Base-by-base conservation (phyloP, 2,329 filamentous ascomycete genomes). In the Fusarium bactridioides region DNA sequence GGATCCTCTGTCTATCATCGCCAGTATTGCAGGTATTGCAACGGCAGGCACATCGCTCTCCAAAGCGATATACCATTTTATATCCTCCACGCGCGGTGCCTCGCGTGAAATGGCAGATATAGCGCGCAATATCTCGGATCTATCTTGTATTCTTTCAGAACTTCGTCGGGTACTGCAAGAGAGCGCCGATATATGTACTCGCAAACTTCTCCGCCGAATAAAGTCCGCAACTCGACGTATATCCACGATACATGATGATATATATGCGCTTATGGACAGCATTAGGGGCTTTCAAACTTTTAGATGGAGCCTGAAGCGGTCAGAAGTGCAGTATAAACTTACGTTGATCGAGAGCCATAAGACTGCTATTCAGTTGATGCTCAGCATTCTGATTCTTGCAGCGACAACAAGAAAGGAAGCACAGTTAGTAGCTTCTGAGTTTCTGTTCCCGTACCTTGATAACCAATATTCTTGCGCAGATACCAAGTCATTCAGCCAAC, bases 381-480 rank as follows among this genome's bases (percentile, higher is more conserved):
- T 43, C 15, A 43, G 19, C 11, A 15, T 41, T 8, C 1, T 31
- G 0, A 55, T 29, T 13, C 25, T 55, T 15, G 35, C 25, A 1
- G 15, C 8, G 21, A 19, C 25, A 43, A 31, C 35, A 15, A 55
- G 25, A 43, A 41, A 41, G 11, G 51, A 55, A 29, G 51, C 25
- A 41, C 19, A 43, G 51, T 55, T 3, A 31, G 51, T n/a, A 18
- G 4, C 1, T 4, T n/a, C 19, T 13, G 1, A 0, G 1, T 1
- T 18, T 3, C 1, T 12, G 2, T 29, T 7, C 6, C 7, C 0
- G n/a, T 4, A 13, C 5, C 10, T 13, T 21, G 11, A 5, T 38
- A 11, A 29, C 50, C 4, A 13, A 4, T 1, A 5, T n/a, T 29
- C 4, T 4, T 38, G 16, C 1, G 11, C 11, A 55, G 51, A 10